A percentile compares a stretch with the other conserved stretches of the same genome.
Evolutionary conservation across 148 eudicot genomes (phyloP).

Genomic region (Rhododendron griersonianum): DNA sequence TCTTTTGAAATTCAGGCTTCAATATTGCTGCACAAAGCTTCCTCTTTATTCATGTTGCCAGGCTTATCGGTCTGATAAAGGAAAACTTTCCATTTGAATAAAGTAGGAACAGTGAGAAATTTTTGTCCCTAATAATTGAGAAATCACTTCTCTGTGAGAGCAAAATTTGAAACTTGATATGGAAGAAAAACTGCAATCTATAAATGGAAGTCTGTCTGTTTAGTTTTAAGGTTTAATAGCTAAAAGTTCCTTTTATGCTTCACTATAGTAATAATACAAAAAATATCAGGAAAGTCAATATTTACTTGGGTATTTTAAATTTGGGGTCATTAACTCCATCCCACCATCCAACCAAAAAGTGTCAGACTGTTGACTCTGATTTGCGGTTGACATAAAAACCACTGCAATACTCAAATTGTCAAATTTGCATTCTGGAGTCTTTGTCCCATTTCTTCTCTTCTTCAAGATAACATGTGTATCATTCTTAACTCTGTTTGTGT

Average conservation of each 20-base stretch:
- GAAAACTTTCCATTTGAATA: too few relatives aligned
- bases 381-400: neutral
- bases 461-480: neutral
- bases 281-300: neutral
- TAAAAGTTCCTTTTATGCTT: neutral
- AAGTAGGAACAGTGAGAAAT: too few relatives aligned
- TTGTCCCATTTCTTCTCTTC: neutral
- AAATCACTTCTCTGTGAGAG: neutral
- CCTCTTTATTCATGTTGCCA: too few relatives aligned
- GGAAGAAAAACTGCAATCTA: neutral
- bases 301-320: neutral
- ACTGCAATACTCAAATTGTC: neutral
- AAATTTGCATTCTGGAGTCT: too few relatives aligned
- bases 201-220: neutral
- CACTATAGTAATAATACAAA: neutral
- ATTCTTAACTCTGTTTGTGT: neutral
- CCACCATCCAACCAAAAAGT: neutral
- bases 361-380: neutral
- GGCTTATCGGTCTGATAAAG: too few relatives aligned
- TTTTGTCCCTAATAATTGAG: too few relatives aligned
- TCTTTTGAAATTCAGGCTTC: too few relatives aligned
- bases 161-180: neutral
- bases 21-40: too few relatives aligned
- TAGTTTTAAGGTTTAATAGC: neutral
- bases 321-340: neutral